These are phyloP conservation scores for Dactylellina drechsleri DNA, from an alignment of 2,329 filamentous ascomycete genomes.

Conservation along the genomic window DNA sequence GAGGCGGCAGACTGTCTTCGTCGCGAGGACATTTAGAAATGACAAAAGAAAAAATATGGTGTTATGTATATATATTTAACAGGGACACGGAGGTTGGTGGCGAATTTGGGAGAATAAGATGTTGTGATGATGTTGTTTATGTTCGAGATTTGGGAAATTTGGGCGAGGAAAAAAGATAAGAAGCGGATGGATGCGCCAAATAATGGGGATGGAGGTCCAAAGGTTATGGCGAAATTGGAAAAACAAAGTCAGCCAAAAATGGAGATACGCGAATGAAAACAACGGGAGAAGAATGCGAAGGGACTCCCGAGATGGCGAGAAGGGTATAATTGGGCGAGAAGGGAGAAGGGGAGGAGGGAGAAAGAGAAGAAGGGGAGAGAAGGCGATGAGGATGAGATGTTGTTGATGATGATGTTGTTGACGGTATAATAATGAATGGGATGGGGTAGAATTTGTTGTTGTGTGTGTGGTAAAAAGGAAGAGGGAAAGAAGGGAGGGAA, in stretches of 20 bases:
- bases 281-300: conserved; percentile 14
- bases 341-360: conserved; percentile 9
- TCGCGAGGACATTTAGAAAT: conserved; percentile 51
- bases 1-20: conserved; percentile 52
- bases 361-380: too few relatives aligned
- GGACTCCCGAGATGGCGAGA: neutral
- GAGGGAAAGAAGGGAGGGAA: conserved; percentile 12
- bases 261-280: conserved; percentile 46
- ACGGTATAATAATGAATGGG: neutral
- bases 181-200: conserved; percentile 33
- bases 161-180: neutral
- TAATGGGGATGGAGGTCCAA: conserved; percentile 19
- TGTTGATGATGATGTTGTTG: conserved; percentile 27
- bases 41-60: neutral
- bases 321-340: neutral
- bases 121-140: neutral
- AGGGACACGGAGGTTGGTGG: neutral
- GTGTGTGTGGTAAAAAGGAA: conserved; percentile 51
- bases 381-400: conserved; percentile 14
- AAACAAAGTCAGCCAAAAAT: conserved; percentile 46
- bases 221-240: conserved; percentile 23
- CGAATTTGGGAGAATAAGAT: neutral
- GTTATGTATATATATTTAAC: neutral
- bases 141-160: neutral
- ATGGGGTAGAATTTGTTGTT: conserved; percentile 54